These are phyloP conservation scores for Pseudogymnoascus sp. DNA, from an alignment of 2,329 filamentous ascomycete genomes.

Conservation along the genomic window DNA sequence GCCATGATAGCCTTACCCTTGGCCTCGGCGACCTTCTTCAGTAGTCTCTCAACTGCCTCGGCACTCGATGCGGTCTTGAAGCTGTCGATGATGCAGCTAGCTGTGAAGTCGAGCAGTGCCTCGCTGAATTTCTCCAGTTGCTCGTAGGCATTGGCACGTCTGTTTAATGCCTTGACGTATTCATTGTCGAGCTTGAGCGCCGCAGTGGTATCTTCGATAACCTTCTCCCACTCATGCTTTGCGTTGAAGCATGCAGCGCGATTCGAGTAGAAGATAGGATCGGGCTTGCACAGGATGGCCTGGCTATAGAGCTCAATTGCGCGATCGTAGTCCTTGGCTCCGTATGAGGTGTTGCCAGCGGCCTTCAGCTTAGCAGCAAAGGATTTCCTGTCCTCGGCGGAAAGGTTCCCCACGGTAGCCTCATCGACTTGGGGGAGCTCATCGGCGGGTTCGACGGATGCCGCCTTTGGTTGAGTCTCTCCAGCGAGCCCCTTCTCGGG, in stretches of 20 bases:
- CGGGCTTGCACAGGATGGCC: constrained; percentile 92
- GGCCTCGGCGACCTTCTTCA: constrained; percentile 94
- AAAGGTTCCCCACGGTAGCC: constrained; percentile 41
- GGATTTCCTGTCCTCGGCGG: constrained; percentile 65
- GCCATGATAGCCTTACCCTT: constrained; percentile 86
- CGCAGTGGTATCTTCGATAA: constrained; percentile 92
- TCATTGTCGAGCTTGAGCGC: constrained; percentile 88
- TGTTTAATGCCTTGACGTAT: constrained; percentile 96
- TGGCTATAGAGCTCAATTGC: constrained; percentile 94
- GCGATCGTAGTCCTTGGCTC: constrained; percentile 82
- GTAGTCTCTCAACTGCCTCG: constrained; percentile 78
- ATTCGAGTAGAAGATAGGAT: constrained; percentile 98
- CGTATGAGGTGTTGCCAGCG: constrained; percentile 92
- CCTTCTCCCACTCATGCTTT: constrained; percentile 85
- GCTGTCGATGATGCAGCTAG: constrained; percentile 96
- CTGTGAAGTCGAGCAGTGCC: constrained; percentile 92
- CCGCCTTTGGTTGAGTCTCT: constrained; percentile 32
- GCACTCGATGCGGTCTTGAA: constrained; percentile 89
- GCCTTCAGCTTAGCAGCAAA: constrained; percentile 90
- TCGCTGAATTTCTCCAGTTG: constrained; percentile 86
- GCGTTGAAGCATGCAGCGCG: constrained; percentile 96
- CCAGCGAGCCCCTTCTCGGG: constrained; percentile 48
- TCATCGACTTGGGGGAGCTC: constrained; percentile 62
- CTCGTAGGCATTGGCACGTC: constrained; percentile 93
- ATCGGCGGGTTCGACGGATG: constrained; percentile 49